These are phyloP conservation scores for Chaetomium cochliodes DNA, from an alignment of 495 filamentous ascomycete species.

Conservation along the genomic window DNA sequence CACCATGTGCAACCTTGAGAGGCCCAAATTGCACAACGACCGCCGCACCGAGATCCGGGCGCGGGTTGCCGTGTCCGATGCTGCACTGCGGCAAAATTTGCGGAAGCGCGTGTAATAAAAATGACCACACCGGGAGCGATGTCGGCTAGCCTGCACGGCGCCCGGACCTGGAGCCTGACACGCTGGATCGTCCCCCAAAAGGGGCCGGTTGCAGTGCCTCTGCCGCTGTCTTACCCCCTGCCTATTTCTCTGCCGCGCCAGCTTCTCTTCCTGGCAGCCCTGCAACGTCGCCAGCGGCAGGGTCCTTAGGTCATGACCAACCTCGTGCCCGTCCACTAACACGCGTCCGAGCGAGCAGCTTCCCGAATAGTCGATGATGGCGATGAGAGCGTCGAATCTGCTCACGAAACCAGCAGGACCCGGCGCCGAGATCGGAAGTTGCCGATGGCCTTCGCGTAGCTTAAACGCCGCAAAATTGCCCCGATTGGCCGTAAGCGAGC, in stretches of 20 bases:
- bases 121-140: not conserved
- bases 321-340: conserved; percentile 5
- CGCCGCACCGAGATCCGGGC: conserved; percentile 12
- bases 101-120: conserved; percentile 2
- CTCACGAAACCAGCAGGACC: conserved; percentile 5
- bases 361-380: conserved; percentile 31
- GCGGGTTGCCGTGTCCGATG: conserved; percentile 10
- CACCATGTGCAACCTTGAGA: conserved; percentile 11
- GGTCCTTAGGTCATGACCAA: not conserved
- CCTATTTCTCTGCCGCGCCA: conserved; percentile 7
- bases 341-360: conserved; percentile 26
- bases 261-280: conserved; percentile 21
- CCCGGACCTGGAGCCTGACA: not conserved
- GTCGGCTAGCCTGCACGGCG: conserved; percentile 7
- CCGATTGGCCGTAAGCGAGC: conserved; percentile 28
- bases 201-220: not conserved
- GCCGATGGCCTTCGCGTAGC: conserved; percentile 22
- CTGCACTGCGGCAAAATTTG: conserved; percentile 12
- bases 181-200: not conserved
- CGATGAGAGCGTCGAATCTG: conserved; percentile 4
- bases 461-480: conserved; percentile 20
- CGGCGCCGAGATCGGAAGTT: conserved; percentile 36
- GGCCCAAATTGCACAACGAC: not conserved
- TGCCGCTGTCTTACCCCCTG: conserved; percentile 4
- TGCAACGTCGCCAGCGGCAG: conserved; percentile 17